Evolutionary conservation across 345 rosid genomes (phyloP).

Genomic region (Laguncularia racemosa): DNA sequence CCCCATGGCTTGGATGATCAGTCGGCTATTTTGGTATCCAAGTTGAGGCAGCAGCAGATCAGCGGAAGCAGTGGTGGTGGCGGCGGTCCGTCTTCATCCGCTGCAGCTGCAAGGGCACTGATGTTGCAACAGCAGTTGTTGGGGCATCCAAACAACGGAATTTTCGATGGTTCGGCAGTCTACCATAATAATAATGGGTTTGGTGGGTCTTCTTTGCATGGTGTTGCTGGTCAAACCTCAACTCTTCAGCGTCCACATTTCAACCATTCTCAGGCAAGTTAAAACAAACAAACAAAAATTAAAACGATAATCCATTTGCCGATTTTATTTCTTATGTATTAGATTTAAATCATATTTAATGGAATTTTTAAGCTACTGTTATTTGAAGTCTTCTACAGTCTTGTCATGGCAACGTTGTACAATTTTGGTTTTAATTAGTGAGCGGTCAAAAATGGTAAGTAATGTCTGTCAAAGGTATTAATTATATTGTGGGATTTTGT

Average conservation of each 20-base stretch:
- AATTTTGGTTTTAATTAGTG: no score
- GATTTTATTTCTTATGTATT: no score
- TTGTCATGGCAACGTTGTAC: no score
- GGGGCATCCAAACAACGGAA: neutral
- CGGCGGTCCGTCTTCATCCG: slow-evolving; percentile 5
- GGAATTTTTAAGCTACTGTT: no score
- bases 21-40: slow-evolving; percentile 26
- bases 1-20: slow-evolving; percentile 17
- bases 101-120: slow-evolving; percentile 32
- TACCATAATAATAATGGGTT: no score
- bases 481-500: neutral
- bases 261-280: neutral
- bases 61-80: slow-evolving; percentile 26
- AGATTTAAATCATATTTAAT: no score
- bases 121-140: slow-evolving; percentile 50
- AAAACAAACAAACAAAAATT: no score
- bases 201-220: no score
- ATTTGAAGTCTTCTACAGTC: no score
- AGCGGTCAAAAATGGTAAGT: no score
- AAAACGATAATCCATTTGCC: no score
- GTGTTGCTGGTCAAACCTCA: neutral
- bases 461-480: slow-evolving; percentile 1
- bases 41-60: slow-evolving; percentile 45
- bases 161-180: neutral
- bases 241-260: neutral